phyloP scores from a whole-genome alignment of 345 rosid genomes.

The Erucastrum elatum region DNA sequence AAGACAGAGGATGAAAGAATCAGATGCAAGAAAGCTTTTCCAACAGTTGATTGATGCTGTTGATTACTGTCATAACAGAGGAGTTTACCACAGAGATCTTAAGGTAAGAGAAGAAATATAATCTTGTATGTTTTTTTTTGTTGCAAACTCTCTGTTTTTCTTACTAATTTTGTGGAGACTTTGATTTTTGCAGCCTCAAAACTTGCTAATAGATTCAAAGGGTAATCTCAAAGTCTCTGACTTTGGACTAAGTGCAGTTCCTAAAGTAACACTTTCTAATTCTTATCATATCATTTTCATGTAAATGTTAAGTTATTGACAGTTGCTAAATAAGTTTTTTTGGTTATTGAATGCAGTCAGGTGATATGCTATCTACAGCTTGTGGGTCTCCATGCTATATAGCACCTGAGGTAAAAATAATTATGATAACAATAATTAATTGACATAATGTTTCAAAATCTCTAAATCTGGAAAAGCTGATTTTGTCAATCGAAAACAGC shows the following conservation, averaged over 20 bases:
- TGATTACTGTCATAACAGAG: conserved; percentile 78
- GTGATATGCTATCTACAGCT: conserved; percentile 76
- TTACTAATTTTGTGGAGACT: background rate
- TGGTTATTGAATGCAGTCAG: conserved; percentile 46
- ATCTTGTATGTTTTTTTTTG: background rate
- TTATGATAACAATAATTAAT: background rate
- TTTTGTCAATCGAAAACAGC: conserved; percentile 42
- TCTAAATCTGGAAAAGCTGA: conserved; percentile 11
- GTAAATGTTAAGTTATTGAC: background rate
- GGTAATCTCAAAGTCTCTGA: conserved; percentile 90
- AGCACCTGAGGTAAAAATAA: conserved; percentile 75
- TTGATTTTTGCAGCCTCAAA: conserved; percentile 68
- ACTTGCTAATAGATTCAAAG: conserved; percentile 66
- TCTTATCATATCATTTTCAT: background rate
- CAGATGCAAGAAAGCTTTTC: conserved; percentile 75
- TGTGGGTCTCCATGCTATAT: conserved; percentile 96
- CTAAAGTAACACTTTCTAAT: conserved; percentile 47
- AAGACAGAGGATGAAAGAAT: conserved; percentile 57
- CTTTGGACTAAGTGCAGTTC: conserved; percentile 77
- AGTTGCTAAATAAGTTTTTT: background rate
- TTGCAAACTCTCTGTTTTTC: background rate
- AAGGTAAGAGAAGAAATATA: conserved; percentile 49
- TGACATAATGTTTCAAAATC: background rate
- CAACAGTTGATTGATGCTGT: conserved; percentile 88
- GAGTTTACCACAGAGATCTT: conserved; percentile 87